Conservation (phyloP, 495 filamentous ascomycete genomes). For the Cetradonia linearis region DNA sequence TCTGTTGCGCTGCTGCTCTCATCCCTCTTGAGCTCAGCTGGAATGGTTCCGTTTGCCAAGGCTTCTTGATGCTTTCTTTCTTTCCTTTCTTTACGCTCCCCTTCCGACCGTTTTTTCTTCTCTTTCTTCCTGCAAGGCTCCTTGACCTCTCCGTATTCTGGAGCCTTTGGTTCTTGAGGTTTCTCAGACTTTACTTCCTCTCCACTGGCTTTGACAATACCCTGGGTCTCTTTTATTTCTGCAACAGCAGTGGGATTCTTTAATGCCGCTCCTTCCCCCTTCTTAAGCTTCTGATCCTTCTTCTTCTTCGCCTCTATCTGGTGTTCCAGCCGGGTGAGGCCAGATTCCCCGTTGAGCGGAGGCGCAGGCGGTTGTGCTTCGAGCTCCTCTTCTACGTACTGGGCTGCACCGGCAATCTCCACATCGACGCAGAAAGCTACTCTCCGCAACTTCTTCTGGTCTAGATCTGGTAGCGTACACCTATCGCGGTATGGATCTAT, state of each 20-base stretch:
- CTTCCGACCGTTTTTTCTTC: slow-evolving; percentile 85
- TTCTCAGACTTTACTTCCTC: slow-evolving; percentile 27
- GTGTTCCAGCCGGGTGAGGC: slow-evolving; percentile 22
- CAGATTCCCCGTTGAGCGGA: slow-evolving; percentile 28
- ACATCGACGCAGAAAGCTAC: slow-evolving; percentile 97
- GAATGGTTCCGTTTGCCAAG: slow-evolving; percentile 70
- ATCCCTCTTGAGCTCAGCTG: slow-evolving; percentile 62
- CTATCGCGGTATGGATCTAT: slow-evolving; percentile 69
- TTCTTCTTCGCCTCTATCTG: slow-evolving; percentile 30
- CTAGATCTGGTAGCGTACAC: slow-evolving; percentile 67
- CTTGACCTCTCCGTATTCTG: slow-evolving; percentile 33
- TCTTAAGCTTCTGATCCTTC: slow-evolving; percentile 52
- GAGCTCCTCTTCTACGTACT: slow-evolving; percentile 30
- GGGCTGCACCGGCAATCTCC: slow-evolving; percentile 71
- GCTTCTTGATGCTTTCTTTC: slow-evolving; percentile 70
- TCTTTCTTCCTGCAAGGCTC: slow-evolving; percentile 65
- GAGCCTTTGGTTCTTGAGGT: slow-evolving; percentile 21
- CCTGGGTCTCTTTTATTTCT: slow-evolving; percentile 47
- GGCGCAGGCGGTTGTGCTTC: slow-evolving; percentile 25
- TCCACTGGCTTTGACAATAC: slow-evolving; percentile 35
- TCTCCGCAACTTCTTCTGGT: slow-evolving; percentile 67
- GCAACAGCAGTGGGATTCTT: slow-evolving; percentile 50
- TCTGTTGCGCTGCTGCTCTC: slow-evolving; percentile 39
- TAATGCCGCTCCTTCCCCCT: slow-evolving; percentile 56
- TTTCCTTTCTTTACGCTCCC: slow-evolving; percentile 75